phyloP scores from a whole-genome alignment of 345 rosid species.

The thale cress (Arabidopsis thaliana) region TAIR10.1 NC_003076.8:4496501-4497000 shows the following conservation, averaged over 20 bases:
- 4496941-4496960: conserved; percentile 86
- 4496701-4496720: conserved; percentile 63
- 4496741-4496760: conserved; percentile 56
- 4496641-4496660: conserved; percentile 67
- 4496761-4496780: conserved; percentile 63
- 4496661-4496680: conserved; percentile 53
- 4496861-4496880: conserved; percentile 55
- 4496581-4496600: conserved; percentile 56
- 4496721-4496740: conserved; percentile 65
- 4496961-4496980: conserved; percentile 49
- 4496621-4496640: conserved; percentile 77
- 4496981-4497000: conserved; percentile 75
- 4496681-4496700: conserved; percentile 56
- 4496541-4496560: conserved; percentile 58
- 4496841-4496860: conserved; percentile 59
- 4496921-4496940: conserved; percentile 60
- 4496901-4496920: conserved; percentile 59
- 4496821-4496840: conserved; percentile 63
- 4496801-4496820: conserved; percentile 55
- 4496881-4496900: conserved; percentile 62
- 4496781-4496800: conserved; percentile 60
- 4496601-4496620: conserved; percentile 52
- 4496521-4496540: conserved; percentile 53
- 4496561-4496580: conserved; percentile 55
- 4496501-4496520: conserved; percentile 54